Base-by-base conservation (phyloP, 768 basidiomycete species). In the Rhizopogon roseolus region DNA sequence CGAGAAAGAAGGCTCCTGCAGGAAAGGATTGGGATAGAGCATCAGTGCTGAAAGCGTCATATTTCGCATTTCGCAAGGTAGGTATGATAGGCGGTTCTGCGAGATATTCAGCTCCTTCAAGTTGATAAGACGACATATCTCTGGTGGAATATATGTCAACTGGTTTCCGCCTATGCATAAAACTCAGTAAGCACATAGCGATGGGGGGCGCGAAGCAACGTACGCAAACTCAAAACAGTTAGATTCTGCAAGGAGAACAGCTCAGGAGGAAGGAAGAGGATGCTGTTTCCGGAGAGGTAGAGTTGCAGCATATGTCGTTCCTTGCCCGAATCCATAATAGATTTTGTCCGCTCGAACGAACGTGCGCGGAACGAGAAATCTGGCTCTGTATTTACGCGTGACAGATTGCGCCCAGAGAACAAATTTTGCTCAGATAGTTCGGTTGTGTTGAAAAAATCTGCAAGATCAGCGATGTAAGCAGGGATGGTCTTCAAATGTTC, bases 21-120 rank as follows among this genome's bases (percentile, higher is more conserved):
- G 55, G 66, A 87, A 90, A 0, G 79, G 86, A 57, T 91, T 90
- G 0, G 81, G 83, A 38, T 79, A 64, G 3, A 88, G 62, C 17
- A 62, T 57, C 5, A 89, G 68, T 8, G 63, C 71, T 17, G 62
- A 62, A 1, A 88, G 70, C n/a, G 64, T 72, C 79, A 88, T 81
- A 29, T 68, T 62, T n/a, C 76, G 65, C 63, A 90, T 76, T 62
- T 90, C 86, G 6, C 82, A 76, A 13, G 88, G 88, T 0, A 90
- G 66, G 64, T 78, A 86, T 52, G 64, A 60, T 2, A 90, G 67
- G 32, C 68, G 65, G 64, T 90, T 90, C 50, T 76, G 73, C 0
- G 84, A 73, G 4, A 90, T 60, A 55, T 88, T 85, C 6, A 90
- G 73, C 41, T 83, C 78, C 46, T 72, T 72, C 2, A 90, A 75